A percentile compares a stretch with the other conserved stretches of the same genome.
Conservation (phyloP, 495 filamentous ascomycete genomes). For the Hypomontagnella submonticulosa region DNA sequence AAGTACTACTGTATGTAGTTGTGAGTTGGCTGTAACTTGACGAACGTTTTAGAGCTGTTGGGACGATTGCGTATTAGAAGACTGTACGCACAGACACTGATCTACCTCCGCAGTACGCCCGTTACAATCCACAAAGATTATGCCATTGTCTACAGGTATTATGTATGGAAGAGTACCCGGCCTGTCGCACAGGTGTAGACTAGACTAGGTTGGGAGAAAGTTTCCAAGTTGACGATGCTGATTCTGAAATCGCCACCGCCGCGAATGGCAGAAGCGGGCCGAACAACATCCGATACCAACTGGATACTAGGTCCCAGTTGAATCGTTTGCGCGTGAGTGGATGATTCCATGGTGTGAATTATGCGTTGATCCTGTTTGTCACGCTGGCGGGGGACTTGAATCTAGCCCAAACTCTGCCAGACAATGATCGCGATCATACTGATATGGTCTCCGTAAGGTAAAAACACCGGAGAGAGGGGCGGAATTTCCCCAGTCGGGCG, state of each 20-base stretch:
- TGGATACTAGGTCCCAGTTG: no score
- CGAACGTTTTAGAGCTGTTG: background rate
- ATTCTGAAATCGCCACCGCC: no score
- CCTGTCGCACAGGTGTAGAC: background rate
- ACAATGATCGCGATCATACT: no score
- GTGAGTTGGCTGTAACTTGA: no score
- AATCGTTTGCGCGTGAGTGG: no score
- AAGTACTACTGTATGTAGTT: no score
- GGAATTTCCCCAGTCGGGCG: no score
- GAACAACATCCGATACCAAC: background rate
- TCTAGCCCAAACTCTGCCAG: background rate
- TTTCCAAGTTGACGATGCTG: no score
- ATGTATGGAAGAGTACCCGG: background rate
- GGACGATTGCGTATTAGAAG: background rate
- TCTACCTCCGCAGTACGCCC: conserved; percentile 13
- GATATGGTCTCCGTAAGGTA: no score
- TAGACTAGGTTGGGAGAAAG: no score
- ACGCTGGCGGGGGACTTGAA: background rate
- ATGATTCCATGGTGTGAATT: background rate
- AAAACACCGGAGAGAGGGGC: no score
- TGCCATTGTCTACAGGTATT: no score
- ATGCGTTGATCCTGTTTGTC: background rate
- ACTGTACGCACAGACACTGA: conserved; percentile 31
- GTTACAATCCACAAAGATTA: conserved; percentile 7
- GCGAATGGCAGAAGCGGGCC: background rate